phyloP scores from a whole-genome alignment of 148 eudicot species.

The Silene conica region DNA sequence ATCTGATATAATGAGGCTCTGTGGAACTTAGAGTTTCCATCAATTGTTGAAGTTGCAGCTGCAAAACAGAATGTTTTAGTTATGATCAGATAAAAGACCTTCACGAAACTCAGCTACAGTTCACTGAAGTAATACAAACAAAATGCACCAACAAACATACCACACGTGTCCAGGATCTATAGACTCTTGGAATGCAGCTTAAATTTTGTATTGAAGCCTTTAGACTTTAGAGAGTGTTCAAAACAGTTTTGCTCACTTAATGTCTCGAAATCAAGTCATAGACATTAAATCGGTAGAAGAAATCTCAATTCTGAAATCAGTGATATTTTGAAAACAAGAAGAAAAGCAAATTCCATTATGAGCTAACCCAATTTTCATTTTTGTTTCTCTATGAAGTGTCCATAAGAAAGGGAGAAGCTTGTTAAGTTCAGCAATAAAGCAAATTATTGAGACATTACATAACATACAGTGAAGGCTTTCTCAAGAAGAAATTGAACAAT shows the following conservation, averaged over 20 bases:
- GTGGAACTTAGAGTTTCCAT: constrained; percentile 96
- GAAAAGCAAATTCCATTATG: not conserved
- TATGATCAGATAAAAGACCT: constrained; percentile 11
- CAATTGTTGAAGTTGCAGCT: constrained; percentile 95
- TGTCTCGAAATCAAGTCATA: not conserved
- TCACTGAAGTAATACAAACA: not conserved
- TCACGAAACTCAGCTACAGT: not conserved
- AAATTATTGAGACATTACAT: not conserved
- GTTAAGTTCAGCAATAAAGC: not conserved
- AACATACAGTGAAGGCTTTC: not conserved
- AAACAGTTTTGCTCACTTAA: not conserved
- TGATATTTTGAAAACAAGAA: not conserved
- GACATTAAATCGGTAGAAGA: not conserved
- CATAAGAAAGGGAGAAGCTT: not conserved
- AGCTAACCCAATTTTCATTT: not conserved
- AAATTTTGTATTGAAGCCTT: not conserved
- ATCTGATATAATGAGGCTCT: constrained; percentile 99
- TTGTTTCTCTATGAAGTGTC: not conserved
- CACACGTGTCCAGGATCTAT: constrained; percentile 5
- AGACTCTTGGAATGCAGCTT: not conserved
- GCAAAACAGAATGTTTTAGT: constrained; percentile 30
- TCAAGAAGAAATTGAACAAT: not conserved
- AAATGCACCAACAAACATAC: constrained; percentile 5
- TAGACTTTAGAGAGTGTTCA: not conserved
- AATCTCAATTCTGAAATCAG: not conserved